These are phyloP conservation scores for Phaffomyces opuntiae DNA, from an alignment of 805 yeast genomes.

Conservation along the genomic window DNA sequence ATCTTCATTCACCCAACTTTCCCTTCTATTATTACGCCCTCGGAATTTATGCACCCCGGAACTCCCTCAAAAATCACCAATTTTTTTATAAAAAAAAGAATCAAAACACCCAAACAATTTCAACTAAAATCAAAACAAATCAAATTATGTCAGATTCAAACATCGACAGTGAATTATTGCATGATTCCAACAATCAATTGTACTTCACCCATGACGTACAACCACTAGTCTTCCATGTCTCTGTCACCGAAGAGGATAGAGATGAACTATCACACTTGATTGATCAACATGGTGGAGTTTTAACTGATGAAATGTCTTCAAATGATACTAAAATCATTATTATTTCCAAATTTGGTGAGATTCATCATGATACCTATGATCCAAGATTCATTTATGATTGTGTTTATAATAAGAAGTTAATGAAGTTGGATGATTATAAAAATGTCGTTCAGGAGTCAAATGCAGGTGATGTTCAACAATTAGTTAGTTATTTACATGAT, in stretches of 20 bases:
- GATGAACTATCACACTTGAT: constrained; percentile 8
- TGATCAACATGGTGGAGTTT: constrained; percentile 16
- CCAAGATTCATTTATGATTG: constrained; percentile 19
- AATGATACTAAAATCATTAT: constrained; percentile 9
- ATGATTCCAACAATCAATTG: constrained; percentile 1
- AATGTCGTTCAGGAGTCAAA: constrained; percentile 3
- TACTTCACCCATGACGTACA: constrained; percentile 2
- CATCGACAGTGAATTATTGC: constrained; percentile 10
- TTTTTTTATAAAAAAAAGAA: background rate
- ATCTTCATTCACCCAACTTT: too few species aligned
- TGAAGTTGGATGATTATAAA: constrained; percentile 12
- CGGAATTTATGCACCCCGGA: background rate
- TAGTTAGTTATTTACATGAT: constrained; percentile 10
- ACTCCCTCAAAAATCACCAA: background rate
- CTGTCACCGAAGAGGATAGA: constrained; percentile 16
- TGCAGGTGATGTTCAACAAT: constrained; percentile 9
- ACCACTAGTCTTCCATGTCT: constrained; percentile 18
- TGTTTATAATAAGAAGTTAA: constrained; percentile 9
- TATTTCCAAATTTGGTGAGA: constrained; percentile 16
- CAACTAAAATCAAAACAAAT: constrained; percentile 1
- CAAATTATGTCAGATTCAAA: constrained; percentile 3
- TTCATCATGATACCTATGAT: constrained; percentile 13
- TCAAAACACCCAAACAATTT: constrained; percentile 6
- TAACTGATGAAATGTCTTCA: constrained; percentile 4
- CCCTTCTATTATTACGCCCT: background rate